These are phyloP conservation scores for Agapanthus africanus DNA, from an alignment of 106 monocot genomes.

Conservation along the genomic window DNA sequence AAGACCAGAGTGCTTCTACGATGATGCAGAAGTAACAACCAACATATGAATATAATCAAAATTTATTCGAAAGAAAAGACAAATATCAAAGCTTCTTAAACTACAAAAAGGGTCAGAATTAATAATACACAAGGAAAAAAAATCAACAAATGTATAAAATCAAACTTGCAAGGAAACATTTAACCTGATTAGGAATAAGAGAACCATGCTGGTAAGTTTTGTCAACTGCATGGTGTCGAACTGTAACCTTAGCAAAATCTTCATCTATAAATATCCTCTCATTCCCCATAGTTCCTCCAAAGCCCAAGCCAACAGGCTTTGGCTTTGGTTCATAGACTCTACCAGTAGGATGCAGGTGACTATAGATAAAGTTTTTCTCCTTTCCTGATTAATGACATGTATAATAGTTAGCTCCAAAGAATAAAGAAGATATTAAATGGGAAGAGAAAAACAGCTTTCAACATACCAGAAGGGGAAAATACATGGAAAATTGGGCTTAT, in stretches of 20 bases:
- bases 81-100: background rate
- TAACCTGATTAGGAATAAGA: slow-evolving; percentile 87
- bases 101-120: background rate
- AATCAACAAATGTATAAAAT: background rate
- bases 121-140: background rate
- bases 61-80: too few relatives aligned
- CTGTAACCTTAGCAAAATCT: slow-evolving; percentile 67
- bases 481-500: slow-evolving; percentile 64
- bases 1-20: too few relatives aligned
- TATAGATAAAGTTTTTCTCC: slow-evolving; percentile 81
- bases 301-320: slow-evolving; percentile 74
- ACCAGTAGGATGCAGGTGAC: slow-evolving; percentile 58
- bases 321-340: slow-evolving; percentile 68
- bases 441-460: background rate
- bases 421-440: background rate
- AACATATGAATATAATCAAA: too few relatives aligned
- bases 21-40: too few relatives aligned
- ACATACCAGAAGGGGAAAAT: slow-evolving; percentile 59
- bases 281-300: slow-evolving; percentile 75
- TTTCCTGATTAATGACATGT: slow-evolving; percentile 42
- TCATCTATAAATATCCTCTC: slow-evolving; percentile 95
- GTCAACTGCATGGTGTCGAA: slow-evolving; percentile 93
- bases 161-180: background rate
- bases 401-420: background rate
- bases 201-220: slow-evolving; percentile 81